Evolutionary conservation across 2,329 filamentous ascomycete species (phyloP).

Genomic region (Diaporthe sp.): DNA sequence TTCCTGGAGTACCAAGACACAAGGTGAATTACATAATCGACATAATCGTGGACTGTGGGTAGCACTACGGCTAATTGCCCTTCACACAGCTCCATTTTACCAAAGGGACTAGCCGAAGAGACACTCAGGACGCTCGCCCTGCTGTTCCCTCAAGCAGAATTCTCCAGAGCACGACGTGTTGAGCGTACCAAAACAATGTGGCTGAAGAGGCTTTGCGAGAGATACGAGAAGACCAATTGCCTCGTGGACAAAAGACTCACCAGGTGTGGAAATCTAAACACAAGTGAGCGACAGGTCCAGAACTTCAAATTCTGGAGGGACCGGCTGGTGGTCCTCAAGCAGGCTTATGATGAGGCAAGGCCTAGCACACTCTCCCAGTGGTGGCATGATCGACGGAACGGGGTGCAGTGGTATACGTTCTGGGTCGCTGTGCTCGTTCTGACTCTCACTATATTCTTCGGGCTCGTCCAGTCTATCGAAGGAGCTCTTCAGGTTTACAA

Average conservation of each 20-base stretch:
- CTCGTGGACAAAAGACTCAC: conserved; percentile 42
- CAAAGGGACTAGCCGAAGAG: conserved; percentile 46
- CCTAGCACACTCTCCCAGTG: conserved; percentile 50
- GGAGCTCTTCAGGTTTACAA: conserved; percentile 43
- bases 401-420: conserved; percentile 57
- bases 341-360: conserved; percentile 51
- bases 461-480: conserved; percentile 52
- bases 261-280: conserved; percentile 44
- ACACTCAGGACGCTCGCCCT: conserved; percentile 50
- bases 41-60: not conserved
- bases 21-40: not conserved
- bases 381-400: conserved; percentile 55
- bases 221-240: not conserved
- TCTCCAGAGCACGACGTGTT: not conserved
- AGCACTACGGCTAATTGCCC: not conserved
- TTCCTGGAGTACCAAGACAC: conserved; percentile 46
- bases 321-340: conserved; percentile 53
- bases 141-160: conserved; percentile 47
- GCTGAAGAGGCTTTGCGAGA: conserved; percentile 14
- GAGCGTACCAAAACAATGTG: not conserved
- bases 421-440: conserved; percentile 55
- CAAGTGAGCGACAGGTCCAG: conserved; percentile 46
- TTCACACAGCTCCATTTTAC: conserved; percentile 40
- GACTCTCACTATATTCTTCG: conserved; percentile 51
- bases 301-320: conserved; percentile 54